phyloP scores from a whole-genome alignment of 108 stramenopile species.

The Stephanodiscus minutulus region DNA sequence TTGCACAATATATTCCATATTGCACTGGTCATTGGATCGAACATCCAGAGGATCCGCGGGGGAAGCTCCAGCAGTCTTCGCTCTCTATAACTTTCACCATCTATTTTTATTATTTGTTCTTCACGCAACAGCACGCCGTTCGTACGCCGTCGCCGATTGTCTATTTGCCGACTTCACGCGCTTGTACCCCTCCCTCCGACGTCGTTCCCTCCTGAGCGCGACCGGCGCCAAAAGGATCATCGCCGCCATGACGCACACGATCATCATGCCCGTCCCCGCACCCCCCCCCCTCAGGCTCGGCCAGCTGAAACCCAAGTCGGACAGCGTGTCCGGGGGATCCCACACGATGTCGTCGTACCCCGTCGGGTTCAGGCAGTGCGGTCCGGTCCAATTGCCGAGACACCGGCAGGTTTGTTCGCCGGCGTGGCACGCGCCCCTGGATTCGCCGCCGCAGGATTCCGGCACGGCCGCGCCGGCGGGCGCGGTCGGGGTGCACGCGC shows the following conservation, averaged over 20 bases:
- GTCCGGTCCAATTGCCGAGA: conserved; percentile 77
- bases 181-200: conserved; percentile 13
- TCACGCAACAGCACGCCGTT: background rate
- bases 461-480: conserved; percentile 17
- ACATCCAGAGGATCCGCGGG: no score
- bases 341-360: conserved; percentile 73
- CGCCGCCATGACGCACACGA: conserved; percentile 3
- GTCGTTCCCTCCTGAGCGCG: conserved; percentile 20
- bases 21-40: no score
- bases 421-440: conserved; percentile 60
- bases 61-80: no score
- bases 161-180: conserved; percentile 1
- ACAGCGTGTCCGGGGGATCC: conserved; percentile 68
- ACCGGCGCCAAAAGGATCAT: conserved; percentile 20
- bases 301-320: conserved; percentile 73
- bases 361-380: conserved; percentile 71
- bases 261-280: conserved; percentile 3
- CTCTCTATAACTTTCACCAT: no score
- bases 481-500: conserved; percentile 55
- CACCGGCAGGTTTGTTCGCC: conserved; percentile 67
- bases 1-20: no score
- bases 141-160: background rate
- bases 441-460: conserved; percentile 67
- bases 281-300: conserved; percentile 22
- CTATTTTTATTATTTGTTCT: background rate